Evolutionary conservation across 2,329 filamentous ascomycete species (phyloP), one percentile per base, ranked within the genome.

Genomic region (Chaetomium sp.): DNA sequence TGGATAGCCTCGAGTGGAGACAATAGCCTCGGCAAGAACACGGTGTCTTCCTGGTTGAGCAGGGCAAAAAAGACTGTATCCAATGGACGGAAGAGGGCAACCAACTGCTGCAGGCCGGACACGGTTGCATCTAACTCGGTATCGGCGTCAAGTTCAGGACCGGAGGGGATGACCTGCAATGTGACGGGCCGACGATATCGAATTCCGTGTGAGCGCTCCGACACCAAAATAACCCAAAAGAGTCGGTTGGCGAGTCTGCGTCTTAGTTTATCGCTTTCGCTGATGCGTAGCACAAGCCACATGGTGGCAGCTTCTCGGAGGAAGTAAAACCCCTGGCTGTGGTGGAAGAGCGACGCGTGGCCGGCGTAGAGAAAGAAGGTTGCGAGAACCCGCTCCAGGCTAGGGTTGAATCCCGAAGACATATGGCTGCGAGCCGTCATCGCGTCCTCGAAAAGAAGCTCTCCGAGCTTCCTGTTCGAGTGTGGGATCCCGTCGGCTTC

Each of bases 291-390:
- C 31, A 62, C 60, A 16, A 57, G 29, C 53, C 60, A 57, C 19
- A 62, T 21, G 6, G 60, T 62, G 31, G 53, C 53, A 21, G 53
- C 31, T 29, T 62, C 53, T 16, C 60, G 53, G 16, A 62, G 60
- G 53, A 57, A 57, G 42, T 21, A 57, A 7, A 62, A 62, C 6
- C 53, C 60, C 29, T 62, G 60, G 45, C 60, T 62, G 60, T 62
- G 60, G 42, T 62, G 60, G 13, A 62, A 62, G 31, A 62, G 60
- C 16, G 45, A 57, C 21, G 53, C 60, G 9, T 62, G 60, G 21
- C 60, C 60, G n/a, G 60, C 60, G n/a, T 62, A 62, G 23, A 62
- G 51, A 23, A 62, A 62, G 53, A 62, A 62, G 21, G 53, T 57
- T 8, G 60, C 60, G 25, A 62, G 60, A 16, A 23, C 42, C 2